Conservation (phyloP, 2,329 filamentous ascomycete genomes). For the Fusarium odoratissimum region DNA sequence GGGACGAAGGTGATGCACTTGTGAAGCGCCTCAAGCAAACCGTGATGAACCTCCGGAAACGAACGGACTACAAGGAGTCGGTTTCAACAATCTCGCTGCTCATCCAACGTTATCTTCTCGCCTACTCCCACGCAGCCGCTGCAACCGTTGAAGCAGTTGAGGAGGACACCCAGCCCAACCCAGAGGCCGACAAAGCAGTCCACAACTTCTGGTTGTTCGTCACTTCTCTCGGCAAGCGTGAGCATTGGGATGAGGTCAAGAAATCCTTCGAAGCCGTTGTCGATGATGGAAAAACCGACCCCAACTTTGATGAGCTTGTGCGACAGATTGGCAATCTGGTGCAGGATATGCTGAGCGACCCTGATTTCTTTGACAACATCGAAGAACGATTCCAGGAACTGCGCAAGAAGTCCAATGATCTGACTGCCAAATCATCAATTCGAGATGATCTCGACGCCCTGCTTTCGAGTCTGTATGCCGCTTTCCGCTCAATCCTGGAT, state of each 20-base stretch:
- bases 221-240: conserved; percentile 79
- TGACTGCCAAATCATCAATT: conserved; percentile 75
- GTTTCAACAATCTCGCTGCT: conserved; percentile 82
- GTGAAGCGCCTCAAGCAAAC: conserved; percentile 80
- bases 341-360: conserved; percentile 85
- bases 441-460: conserved; percentile 79
- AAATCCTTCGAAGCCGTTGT: conserved; percentile 75
- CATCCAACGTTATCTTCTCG: conserved; percentile 79
- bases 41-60: conserved; percentile 77
- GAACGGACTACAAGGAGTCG: conserved; percentile 86
- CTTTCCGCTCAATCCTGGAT: conserved; percentile 74
- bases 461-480: conserved; percentile 74
- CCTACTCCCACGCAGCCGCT: conserved; percentile 79
- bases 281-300: conserved; percentile 79
- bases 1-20: conserved; percentile 78
- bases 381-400: conserved; percentile 66
- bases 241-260: conserved; percentile 82
- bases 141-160: conserved; percentile 74
- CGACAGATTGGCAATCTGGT: conserved; percentile 78
- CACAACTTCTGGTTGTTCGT: conserved; percentile 85
- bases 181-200: conserved; percentile 78
- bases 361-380: conserved; percentile 83
- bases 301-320: conserved; percentile 84
- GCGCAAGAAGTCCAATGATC: conserved; percentile 67
- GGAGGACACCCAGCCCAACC: conserved; percentile 78